These are phyloP conservation scores for Quercus glauca DNA, from an alignment of 306 rosid genomes.

Conservation along the genomic window DNA sequence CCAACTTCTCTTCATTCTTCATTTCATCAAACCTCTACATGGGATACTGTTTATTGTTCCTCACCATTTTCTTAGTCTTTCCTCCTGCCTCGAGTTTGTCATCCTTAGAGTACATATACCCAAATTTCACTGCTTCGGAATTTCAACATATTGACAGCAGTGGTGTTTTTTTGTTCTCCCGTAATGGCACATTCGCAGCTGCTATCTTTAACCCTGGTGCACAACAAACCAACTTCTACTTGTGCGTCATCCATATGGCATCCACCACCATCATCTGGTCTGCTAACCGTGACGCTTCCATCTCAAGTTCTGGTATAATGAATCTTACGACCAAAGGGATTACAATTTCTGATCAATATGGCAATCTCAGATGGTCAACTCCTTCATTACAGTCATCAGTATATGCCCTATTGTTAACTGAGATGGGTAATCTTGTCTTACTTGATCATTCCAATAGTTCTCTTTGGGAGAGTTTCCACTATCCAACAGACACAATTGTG, in stretches of 20 bases:
- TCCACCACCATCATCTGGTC: constrained; percentile 78
- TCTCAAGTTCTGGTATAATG: constrained; percentile 59
- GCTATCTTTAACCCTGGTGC: constrained; percentile 51
- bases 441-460: constrained; percentile 60
- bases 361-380: constrained; percentile 70
- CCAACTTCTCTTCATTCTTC: constrained; percentile 4
- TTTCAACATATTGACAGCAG: constrained; percentile 33
- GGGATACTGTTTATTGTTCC: constrained; percentile 42
- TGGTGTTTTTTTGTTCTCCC: constrained; percentile 70
- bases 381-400: constrained; percentile 50
- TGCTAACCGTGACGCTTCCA: constrained; percentile 59
- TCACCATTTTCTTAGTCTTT: constrained; percentile 28
- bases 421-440: constrained; percentile 72
- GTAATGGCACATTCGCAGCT: constrained; percentile 57
- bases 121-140: constrained; percentile 61
- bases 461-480: constrained; percentile 85
- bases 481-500: constrained; percentile 89
- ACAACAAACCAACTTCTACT: constrained; percentile 50
- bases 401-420: constrained; percentile 47
- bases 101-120: constrained; percentile 42
- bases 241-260: constrained; percentile 65
- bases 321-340: constrained; percentile 49
- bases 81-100: constrained; percentile 35
- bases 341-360: constrained; percentile 34
- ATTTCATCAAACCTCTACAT: constrained; percentile 45